phyloP scores from a whole-genome alignment of 2,329 filamentous ascomycete genomes.

The Claviceps sp. region DNA sequence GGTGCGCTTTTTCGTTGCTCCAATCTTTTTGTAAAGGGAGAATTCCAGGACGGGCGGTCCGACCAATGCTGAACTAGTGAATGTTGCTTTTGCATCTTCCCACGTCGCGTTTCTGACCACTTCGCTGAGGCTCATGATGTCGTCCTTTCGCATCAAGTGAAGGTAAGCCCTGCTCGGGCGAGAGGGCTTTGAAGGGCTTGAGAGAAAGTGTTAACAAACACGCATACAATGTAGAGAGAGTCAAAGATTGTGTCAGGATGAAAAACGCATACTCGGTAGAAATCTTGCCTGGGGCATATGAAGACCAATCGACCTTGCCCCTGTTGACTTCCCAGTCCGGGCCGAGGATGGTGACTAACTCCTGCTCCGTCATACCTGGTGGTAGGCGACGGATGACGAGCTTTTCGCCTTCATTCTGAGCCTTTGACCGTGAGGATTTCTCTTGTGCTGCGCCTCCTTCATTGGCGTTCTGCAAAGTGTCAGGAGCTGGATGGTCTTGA shows the following conservation, averaged over 20 bases:
- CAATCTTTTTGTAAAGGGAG: constrained; percentile 71
- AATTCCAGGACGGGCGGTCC: constrained; percentile 72
- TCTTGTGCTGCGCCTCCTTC: constrained; percentile 14
- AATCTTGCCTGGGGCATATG: constrained; percentile 53
- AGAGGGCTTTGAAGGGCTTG: constrained; percentile 72
- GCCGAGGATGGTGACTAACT: constrained; percentile 61
- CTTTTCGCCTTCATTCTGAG: constrained; percentile 52
- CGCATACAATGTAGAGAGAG: constrained; percentile 3
- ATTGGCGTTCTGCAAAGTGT: constrained; percentile 8
- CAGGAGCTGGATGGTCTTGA: neutral
- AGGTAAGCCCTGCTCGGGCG: constrained; percentile 70
- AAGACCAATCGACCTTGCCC: constrained; percentile 75
- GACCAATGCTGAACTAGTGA: constrained; percentile 56
- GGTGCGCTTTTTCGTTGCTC: constrained; percentile 57
- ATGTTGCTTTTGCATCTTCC: constrained; percentile 69
- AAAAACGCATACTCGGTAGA: constrained; percentile 58
- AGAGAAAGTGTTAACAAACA: constrained; percentile 2
- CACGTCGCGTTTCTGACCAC: constrained; percentile 56
- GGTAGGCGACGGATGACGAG: constrained; percentile 73
- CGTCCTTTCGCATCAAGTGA: constrained; percentile 59
- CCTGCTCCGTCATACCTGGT: constrained; percentile 66
- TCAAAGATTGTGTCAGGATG: neutral
- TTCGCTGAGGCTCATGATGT: constrained; percentile 55
- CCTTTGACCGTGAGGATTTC: constrained; percentile 18
- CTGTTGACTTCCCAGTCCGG: constrained; percentile 69